Conservation (phyloP, 495 filamentous ascomycete genomes). For the Talaromyces ruber region DNA sequence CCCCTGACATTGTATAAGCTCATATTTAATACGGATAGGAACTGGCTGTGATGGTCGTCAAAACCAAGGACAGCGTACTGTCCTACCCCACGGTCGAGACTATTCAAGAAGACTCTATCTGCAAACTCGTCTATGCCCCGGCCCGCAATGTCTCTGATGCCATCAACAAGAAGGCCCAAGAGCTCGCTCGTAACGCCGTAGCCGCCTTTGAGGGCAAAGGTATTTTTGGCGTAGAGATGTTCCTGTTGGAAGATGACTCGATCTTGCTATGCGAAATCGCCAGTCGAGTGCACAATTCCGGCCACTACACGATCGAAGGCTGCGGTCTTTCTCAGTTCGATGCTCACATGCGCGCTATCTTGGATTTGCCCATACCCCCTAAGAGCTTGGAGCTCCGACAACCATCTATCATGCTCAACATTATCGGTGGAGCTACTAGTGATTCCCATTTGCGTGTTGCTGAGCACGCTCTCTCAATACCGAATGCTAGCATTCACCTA, state of each 20-base stretch:
- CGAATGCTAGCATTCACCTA: conserved; percentile 65
- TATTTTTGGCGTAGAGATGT: conserved; percentile 96
- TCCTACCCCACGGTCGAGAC: conserved; percentile 92
- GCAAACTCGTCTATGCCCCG: conserved; percentile 86
- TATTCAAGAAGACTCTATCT: conserved; percentile 89
- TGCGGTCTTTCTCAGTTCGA: conserved; percentile 87
- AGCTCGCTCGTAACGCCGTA: conserved; percentile 71
- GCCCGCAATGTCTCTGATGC: conserved; percentile 59
- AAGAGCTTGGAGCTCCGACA: conserved; percentile 51
- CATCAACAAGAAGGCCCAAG: conserved; percentile 57
- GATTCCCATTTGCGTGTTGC: conserved; percentile 64
- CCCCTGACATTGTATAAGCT: not conserved
- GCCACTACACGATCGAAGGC: conserved; percentile 95
- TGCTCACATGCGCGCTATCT: conserved; percentile 78
- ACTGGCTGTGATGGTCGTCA: conserved; percentile 88
- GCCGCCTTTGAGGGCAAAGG: conserved; percentile 77
- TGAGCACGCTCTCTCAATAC: conserved; percentile 50
- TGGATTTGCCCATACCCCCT: conserved; percentile 63
- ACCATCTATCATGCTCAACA: conserved; percentile 90
- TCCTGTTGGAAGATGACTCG: conserved; percentile 67
- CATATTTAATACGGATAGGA: conserved; percentile 36
- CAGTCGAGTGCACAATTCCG: conserved; percentile 92
- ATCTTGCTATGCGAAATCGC: conserved; percentile 89
- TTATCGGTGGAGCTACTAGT: conserved; percentile 67
- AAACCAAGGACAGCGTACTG: conserved; percentile 69